Base-by-base conservation (phyloP, 225 moss, liverwort and hornwort species). In the Pseudoscleropodium purum region DNA sequence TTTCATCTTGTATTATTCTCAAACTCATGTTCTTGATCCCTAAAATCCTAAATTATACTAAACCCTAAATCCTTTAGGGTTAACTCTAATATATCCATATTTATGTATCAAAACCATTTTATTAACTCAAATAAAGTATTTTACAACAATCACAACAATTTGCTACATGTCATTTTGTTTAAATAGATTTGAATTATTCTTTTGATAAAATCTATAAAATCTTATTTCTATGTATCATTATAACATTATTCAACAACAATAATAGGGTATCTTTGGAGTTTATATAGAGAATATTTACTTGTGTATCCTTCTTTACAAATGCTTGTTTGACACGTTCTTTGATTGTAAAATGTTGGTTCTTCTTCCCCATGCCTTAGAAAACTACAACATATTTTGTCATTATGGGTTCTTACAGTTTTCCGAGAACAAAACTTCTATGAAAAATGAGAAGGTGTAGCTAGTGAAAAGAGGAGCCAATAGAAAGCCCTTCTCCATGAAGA, bases 251-350 rank as follows among this genome's bases (percentile, higher is more conserved):
- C 8, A 39, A 70, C 24, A 24, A 39, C 24, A 5, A 25, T 14
- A 70, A 8, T 39, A 39, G 70, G 7, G 8, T 70, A 8, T 8
- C 14, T 70, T 39, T 24, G 5, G 39, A 70, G 5, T 25, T 39
- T 70, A 70, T 70, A 2, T 39, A 13, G 39, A 13, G 0, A 39
- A 39, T 24, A 39, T n/a, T 18, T 4, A n/a, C 20, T 24, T 69
- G 13, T n/a, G 4, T 39, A 39, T 39, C 4, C 4, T 4, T 23
- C 6, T 23, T 0, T 41, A 0, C 4, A 72, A 41, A 26, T 41
- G 2, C 7, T 72, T 72, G 26, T 41, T 25, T 41, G 5, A 72
- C 8, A 25, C 26, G 5, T 8, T 26, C 41, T 41, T 26, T 41
- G 8, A 72, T 26, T 14, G 8, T 25, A 41, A 8, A 8, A 4